Percentiles rank a stretch among this genome's conserved stretches.
Evolutionary conservation across 2,329 filamentous ascomycete species (phyloP).

Genomic region (Phoma sp.): DNA sequence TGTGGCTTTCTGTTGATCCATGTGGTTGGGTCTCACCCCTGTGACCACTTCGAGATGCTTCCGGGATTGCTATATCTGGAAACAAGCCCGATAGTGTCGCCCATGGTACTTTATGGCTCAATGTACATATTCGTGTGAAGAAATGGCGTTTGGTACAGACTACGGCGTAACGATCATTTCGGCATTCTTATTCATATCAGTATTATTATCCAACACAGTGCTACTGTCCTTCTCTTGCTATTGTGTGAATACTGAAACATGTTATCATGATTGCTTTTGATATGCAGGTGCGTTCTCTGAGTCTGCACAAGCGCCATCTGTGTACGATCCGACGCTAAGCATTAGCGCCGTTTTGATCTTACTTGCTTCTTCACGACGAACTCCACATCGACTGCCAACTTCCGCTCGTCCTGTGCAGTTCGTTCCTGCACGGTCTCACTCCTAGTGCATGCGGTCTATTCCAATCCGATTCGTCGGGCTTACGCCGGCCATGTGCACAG

Average conservation of each 20-base stretch:
- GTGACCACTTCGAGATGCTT: not conserved
- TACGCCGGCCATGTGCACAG: not conserved
- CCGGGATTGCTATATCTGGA: constrained; percentile 16
- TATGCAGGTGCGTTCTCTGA: constrained; percentile 8
- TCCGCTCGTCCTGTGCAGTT: not conserved
- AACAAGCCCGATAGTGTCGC: constrained; percentile 6
- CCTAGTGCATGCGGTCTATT: not conserved
- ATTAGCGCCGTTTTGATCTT: constrained; percentile 7
- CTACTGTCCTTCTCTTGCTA: not conserved
- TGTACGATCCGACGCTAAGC: constrained; percentile 1
- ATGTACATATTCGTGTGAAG: constrained; percentile 8
- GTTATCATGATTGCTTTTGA: constrained; percentile 9
- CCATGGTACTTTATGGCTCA: not conserved
- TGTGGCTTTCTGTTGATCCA: constrained; percentile 7
- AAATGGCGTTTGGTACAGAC: not conserved
- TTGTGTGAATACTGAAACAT: not conserved
- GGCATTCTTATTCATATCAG: constrained; percentile 1
- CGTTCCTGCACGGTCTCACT: not conserved
- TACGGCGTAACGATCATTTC: not conserved
- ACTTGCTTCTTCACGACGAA: constrained; percentile 11
- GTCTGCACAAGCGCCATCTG: not conserved
- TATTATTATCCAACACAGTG: not conserved
- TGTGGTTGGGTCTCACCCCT: constrained; percentile 1
- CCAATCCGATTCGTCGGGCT: not conserved
- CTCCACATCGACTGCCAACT: constrained; percentile 10